Conservation (phyloP, 1,284 basidiomycete genomes). For the Puccinia polysora region DNA sequence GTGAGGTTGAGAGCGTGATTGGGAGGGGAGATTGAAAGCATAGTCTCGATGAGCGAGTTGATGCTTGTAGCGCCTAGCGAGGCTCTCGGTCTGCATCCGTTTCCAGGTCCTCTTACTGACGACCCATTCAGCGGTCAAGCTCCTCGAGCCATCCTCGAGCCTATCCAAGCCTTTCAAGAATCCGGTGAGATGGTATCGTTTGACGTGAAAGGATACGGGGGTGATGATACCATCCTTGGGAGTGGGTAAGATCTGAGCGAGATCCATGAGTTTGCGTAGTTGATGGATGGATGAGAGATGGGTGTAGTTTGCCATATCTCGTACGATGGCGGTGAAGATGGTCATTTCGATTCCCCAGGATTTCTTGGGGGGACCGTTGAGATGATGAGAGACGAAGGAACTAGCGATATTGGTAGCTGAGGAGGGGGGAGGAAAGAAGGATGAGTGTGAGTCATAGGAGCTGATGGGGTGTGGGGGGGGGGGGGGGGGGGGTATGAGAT, state of each 20-base stretch:
- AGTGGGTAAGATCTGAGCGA: constrained; percentile 66
- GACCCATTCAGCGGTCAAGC: constrained; percentile 92
- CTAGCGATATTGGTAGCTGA: constrained; percentile 19
- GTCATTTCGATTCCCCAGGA: constrained; percentile 55
- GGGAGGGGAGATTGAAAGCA: background rate
- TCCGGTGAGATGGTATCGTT: constrained; percentile 66
- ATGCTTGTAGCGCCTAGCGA: constrained; percentile 44
- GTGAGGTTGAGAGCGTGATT: background rate
- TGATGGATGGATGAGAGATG: constrained; percentile 72
- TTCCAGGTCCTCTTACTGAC: constrained; percentile 87
- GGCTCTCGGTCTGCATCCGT: constrained; percentile 75
- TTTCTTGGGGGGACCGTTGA: constrained; percentile 58
- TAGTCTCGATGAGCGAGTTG: background rate
- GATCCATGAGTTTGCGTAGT: constrained; percentile 45
- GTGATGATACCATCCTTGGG: constrained; percentile 92
- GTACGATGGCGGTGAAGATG: constrained; percentile 66
- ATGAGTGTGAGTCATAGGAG: background rate
- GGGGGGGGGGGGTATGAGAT: no score
- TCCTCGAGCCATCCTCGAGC: constrained; percentile 67
- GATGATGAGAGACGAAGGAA: constrained; percentile 62
- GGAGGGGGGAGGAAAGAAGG: constrained; percentile 48
- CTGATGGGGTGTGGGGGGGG: no score
- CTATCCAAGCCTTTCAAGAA: constrained; percentile 71
- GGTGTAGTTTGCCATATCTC: constrained; percentile 76
- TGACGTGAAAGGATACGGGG: constrained; percentile 85